These are phyloP conservation scores for Gynandropsis gynandra DNA, from an alignment of 345 rosid genomes.

Conservation along the genomic window DNA sequence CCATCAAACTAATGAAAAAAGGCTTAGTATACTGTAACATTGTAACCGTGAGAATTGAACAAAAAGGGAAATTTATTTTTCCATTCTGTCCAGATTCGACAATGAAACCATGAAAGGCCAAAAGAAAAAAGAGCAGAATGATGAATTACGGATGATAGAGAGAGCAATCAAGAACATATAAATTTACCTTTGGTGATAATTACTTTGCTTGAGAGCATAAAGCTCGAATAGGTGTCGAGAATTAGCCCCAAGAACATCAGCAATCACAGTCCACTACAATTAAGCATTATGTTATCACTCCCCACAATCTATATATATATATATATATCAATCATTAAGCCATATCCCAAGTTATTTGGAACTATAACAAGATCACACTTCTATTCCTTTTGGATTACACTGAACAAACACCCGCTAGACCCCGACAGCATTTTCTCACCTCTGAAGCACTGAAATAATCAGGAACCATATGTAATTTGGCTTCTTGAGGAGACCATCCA, in stretches of 20 bases:
- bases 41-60: slow-evolving; percentile 1
- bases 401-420: slow-evolving; percentile 1
- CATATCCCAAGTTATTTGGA: neutral
- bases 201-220: slow-evolving; percentile 83
- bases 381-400: slow-evolving; percentile 2
- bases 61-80: neutral
- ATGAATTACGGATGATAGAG: neutral
- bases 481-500: slow-evolving; percentile 94
- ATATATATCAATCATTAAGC: neutral
- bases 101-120: neutral
- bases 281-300: slow-evolving; percentile 18
- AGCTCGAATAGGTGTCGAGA: slow-evolving; percentile 94
- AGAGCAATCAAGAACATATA: slow-evolving; percentile 1
- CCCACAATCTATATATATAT: neutral
- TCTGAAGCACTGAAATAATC: slow-evolving; percentile 84
- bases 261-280: slow-evolving; percentile 71
- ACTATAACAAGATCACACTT: slow-evolving; percentile 3
- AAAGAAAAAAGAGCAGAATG: neutral
- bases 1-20: slow-evolving; percentile 49
- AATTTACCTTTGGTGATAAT: slow-evolving; percentile 58
- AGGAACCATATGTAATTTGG: slow-evolving; percentile 83
- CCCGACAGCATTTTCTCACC: slow-evolving; percentile 39
- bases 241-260: slow-evolving; percentile 85
- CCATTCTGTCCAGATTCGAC: neutral
- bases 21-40: slow-evolving; percentile 1